These are phyloP conservation scores for Tulasnella sp. DNA, from an alignment of 768 basidiomycete species.

Conservation along the genomic window DNA sequence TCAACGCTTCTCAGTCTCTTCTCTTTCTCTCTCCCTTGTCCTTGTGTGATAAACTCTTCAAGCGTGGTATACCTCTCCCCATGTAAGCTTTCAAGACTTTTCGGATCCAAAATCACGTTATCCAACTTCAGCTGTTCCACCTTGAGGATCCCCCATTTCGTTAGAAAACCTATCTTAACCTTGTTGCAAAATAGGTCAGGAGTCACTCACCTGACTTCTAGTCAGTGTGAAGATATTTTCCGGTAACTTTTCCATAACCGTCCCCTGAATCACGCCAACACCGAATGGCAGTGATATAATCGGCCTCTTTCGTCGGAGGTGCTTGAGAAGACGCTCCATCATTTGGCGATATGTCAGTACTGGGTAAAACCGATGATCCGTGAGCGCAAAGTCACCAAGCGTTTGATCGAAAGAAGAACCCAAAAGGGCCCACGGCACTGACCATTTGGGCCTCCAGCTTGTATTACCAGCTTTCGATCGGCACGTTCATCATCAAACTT, in stretches of 20 bases:
- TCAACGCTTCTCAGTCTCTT: slow-evolving; percentile 35
- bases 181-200: neutral
- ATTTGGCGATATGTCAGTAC: slow-evolving; percentile 56
- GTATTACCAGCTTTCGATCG: slow-evolving; percentile 33
- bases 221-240: slow-evolving; percentile 55
- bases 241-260: slow-evolving; percentile 50
- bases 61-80: slow-evolving; percentile 12
- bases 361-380: slow-evolving; percentile 21
- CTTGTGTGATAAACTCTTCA: slow-evolving; percentile 3
- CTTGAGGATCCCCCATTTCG: neutral
- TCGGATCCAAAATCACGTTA: slow-evolving; percentile 12
- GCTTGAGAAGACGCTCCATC: slow-evolving; percentile 48
- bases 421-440: slow-evolving; percentile 17
- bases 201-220: slow-evolving; percentile 43
- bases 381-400: neutral
- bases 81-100: neutral
- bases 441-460: slow-evolving; percentile 42
- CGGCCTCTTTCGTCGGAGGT: slow-evolving; percentile 40
- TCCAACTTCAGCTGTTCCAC: slow-evolving; percentile 18
- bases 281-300: slow-evolving; percentile 52
- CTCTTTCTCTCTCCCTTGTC: neutral
- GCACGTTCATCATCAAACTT: slow-evolving; percentile 31
- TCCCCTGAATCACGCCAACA: slow-evolving; percentile 51
- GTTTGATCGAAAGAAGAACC: neutral
- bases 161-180: neutral